These are phyloP conservation scores for Aspergillus sp. DNA, from an alignment of 2,329 filamentous ascomycete genomes.

Conservation along the genomic window DNA sequence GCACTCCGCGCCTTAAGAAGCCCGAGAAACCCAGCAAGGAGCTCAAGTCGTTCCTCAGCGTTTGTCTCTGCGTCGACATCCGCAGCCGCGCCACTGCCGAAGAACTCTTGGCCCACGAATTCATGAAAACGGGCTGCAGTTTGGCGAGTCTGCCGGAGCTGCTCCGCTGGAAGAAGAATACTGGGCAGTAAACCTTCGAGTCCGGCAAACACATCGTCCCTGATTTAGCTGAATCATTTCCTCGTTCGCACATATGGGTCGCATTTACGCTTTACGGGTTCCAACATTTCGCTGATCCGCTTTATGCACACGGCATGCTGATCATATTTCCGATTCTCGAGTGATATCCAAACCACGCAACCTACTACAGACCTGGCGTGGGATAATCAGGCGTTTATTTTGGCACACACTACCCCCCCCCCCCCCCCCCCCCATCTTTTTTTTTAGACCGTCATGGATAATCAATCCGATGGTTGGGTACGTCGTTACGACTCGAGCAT, in stretches of 20 bases:
- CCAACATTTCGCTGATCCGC: constrained; percentile 14
- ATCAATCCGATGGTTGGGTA: constrained; percentile 6
- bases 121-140: constrained; percentile 84
- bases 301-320: constrained; percentile 18
- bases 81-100: constrained; percentile 85
- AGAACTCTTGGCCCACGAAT: constrained; percentile 85
- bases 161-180: constrained; percentile 55
- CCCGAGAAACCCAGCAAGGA: constrained; percentile 97
- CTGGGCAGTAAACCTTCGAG: constrained; percentile 21
- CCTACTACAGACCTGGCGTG: constrained; percentile 19
- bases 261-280: constrained; percentile 19
- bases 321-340: constrained; percentile 10
- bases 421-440: constrained; percentile 3
- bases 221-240: constrained; percentile 14
- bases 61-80: constrained; percentile 94
- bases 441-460: constrained; percentile 8
- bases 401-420: constrained; percentile 10
- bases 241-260: constrained; percentile 22
- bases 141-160: constrained; percentile 75
- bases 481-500: constrained; percentile 2
- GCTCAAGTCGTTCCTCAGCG: constrained; percentile 90
- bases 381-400: constrained; percentile 23
- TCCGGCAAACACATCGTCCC: constrained; percentile 3
- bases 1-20: constrained; percentile 93
- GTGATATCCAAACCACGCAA: constrained; percentile 17